Percentiles rank a stretch among this genome's conserved stretches.
Conservation (phyloP, 768 basidiomycete species). For the Mycena olivaceomarginata region DNA sequence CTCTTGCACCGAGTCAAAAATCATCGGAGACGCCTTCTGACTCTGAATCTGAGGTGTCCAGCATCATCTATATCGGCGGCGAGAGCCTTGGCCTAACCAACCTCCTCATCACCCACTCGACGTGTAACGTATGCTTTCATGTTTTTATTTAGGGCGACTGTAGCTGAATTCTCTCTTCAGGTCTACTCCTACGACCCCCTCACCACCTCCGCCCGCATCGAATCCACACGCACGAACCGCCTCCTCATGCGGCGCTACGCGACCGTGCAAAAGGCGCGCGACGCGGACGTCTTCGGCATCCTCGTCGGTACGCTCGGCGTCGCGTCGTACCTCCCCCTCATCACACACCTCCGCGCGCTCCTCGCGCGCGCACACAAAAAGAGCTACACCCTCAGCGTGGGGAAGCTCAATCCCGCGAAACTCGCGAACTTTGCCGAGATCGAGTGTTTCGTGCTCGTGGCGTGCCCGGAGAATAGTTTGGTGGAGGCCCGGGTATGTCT, state of each 20-base stretch:
- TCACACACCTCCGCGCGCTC: slow-evolving; percentile 85
- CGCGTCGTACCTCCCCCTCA: slow-evolving; percentile 89
- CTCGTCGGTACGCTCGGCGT: slow-evolving; percentile 96
- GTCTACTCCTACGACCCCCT: slow-evolving; percentile 87
- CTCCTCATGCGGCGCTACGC: slow-evolving; percentile 95
- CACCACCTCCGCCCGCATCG: slow-evolving; percentile 65
- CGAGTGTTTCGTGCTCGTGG: slow-evolving; percentile 96
- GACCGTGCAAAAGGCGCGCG: slow-evolving; percentile 89
- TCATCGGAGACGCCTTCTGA: slow-evolving; percentile 23
- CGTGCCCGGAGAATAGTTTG: slow-evolving; percentile 95
- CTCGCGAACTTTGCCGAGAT: slow-evolving; percentile 97
- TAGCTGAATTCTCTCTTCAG: slow-evolving; percentile 57
- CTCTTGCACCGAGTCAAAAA: slow-evolving; percentile 25
- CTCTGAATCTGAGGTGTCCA: slow-evolving; percentile 21
- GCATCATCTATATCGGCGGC: slow-evolving; percentile 79
- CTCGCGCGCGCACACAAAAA: slow-evolving; percentile 87
- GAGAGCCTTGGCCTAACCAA: slow-evolving; percentile 91
- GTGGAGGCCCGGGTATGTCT: slow-evolving; percentile 78
- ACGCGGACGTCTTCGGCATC: slow-evolving; percentile 96
- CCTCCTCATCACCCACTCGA: slow-evolving; percentile 88
- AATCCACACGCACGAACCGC: slow-evolving; percentile 84
- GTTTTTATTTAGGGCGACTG: background rate
- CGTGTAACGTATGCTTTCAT: slow-evolving; percentile 68
- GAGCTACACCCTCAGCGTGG: slow-evolving; percentile 95
- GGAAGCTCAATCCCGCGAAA: slow-evolving; percentile 96